Percentiles rank a stretch among this genome's conserved stretches.
Evolutionary conservation across 2,329 filamentous ascomycete genomes (phyloP).

Genomic region (Sphaerulina musiva): DNA sequence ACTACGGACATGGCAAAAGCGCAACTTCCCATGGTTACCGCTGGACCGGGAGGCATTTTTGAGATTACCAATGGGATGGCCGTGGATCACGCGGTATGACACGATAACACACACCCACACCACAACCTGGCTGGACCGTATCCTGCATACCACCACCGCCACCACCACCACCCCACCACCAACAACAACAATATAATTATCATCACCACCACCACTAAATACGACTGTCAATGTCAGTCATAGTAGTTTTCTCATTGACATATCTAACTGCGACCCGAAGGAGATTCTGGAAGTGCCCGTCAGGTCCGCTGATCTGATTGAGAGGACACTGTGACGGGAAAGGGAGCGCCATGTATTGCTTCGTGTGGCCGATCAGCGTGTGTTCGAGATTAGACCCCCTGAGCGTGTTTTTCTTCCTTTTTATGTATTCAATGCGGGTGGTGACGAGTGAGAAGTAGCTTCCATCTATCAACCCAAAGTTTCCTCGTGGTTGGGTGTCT

Average conservation of each 20-base stretch:
- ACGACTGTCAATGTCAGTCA: background rate
- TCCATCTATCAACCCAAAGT: background rate
- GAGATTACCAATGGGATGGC: background rate
- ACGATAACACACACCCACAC: background rate
- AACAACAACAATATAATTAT: background rate
- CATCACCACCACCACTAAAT: no score
- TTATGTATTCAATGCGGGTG: background rate
- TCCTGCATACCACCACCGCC: background rate
- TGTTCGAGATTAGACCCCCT: background rate
- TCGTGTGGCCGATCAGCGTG: background rate
- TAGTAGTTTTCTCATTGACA: background rate
- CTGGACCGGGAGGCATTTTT: background rate
- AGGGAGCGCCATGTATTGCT: background rate
- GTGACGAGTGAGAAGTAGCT: background rate
- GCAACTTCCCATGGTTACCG: slow-evolving; percentile 5
- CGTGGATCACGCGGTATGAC: background rate
- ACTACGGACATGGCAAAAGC: background rate
- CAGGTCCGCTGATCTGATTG: background rate
- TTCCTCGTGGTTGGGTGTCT: background rate
- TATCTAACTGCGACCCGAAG: background rate
- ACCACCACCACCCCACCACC: no score
- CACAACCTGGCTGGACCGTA: background rate
- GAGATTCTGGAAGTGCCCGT: background rate
- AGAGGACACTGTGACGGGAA: background rate
- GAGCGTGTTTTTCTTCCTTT: background rate